Evolutionary conservation across 73 alveolate genomes (phyloP), one percentile per base, ranked within the genome.

Genomic region (Tetrahymena elliotti): DNA sequence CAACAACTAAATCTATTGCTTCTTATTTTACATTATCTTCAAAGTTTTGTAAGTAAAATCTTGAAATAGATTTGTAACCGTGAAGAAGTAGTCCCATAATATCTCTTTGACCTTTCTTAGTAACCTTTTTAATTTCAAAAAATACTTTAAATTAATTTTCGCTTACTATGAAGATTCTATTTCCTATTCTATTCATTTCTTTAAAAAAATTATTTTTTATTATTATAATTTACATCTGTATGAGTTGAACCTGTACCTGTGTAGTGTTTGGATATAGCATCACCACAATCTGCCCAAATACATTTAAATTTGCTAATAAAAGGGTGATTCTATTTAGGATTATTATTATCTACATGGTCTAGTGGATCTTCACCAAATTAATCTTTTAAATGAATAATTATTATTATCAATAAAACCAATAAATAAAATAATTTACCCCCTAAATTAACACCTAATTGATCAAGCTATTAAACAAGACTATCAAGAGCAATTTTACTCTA

Each of bases 191-290:
- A 22, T 38, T 38, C 5, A 38, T 38, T 38, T 38, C 52, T 7
- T 12, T 52, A 52, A 22, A 9, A 7, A 52, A 54, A 16, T n/a
- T 54, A n/a, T 54, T 54, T 10, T n/a, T 68, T 27, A 24, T 4
- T 24, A 68, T 68, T 68, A 40, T 40, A 10, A 10, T 10, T 40
- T 40, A 68, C 98, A 97, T 98, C 99, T 34, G 99, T 98, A 95
- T 99, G 99, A 93, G 98, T 96, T 0, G 99, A 99, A 15, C 99
- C 99, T 40, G 99, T 99, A 6, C 99, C 99, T 24, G 99, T 94
- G 93, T 99, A 99, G n/a, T 98, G 97, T 27, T 95, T 95, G 39
- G 99, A 96, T 33, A 98, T 88, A 35, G 94, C 96, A 95, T 99
- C 99, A 2, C 99, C 99, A 95, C 98, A 98, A 36, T 99, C 98